Base-by-base conservation (phyloP, 2,329 filamentous ascomycete genomes). In the Trichoderma guizhouense region DNA sequence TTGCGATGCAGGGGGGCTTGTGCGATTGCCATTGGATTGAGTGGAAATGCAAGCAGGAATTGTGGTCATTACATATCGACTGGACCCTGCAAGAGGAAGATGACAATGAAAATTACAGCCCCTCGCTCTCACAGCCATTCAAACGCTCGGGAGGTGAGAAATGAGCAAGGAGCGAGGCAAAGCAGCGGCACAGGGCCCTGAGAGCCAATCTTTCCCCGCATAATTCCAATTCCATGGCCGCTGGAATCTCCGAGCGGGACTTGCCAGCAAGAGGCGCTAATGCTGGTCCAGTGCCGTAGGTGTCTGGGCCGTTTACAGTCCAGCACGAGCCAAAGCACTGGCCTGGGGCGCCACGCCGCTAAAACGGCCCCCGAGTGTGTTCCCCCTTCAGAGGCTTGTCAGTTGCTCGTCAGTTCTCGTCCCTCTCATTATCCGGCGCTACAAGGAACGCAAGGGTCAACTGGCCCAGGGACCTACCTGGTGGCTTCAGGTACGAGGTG, bases 181-280 rank as follows among this genome's bases (percentile, higher is more conserved):
- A 43, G 30, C 63, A 28, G 51, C 34, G 24, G 34, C 14, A 30
- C 51, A 39, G 51, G 64, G 24, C 51, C 51, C 64, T 43, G 53
- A 58, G 53, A 66, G 65, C 53, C 65, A 68, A 43, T 68, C 26
- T 51, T 63, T 43, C 34, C 34, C 65, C 65, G 65, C 36, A 58
- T 24, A 32, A 68, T 58, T 32, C 15, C 55, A 39, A 1, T 2
- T 7, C 15, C 36, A 39, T 15, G 15, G 47, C 32, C 47, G 43
- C 43, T 65, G 62, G 62, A 65, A 64, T 51, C 39, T 21, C 26
- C 24, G 39, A 58, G 58, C 39, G 61, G 61, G 36, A 63, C 36
- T 28, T 26, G 24, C 30, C 64, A 67, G 47, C 36, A 8, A n/a
- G 30, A 15, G 34, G 32, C 64, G 64, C 64, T 67, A 47, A 9